Conservation (phyloP, 148 eudicot species). For the Persicaria maculosa region DNA sequence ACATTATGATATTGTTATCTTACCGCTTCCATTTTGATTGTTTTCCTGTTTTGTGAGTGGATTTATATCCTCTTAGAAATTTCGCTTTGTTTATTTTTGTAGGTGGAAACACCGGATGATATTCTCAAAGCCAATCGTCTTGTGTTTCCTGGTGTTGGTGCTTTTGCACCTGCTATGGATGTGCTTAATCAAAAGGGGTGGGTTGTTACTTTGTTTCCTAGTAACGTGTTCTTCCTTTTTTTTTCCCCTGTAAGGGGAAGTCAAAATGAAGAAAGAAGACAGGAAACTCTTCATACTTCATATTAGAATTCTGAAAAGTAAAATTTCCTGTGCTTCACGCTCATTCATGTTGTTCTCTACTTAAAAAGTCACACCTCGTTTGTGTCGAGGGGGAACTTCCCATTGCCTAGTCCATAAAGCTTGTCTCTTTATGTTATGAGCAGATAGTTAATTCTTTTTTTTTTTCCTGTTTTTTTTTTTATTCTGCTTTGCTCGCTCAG, state of each 20-base stretch:
- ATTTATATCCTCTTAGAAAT: background rate
- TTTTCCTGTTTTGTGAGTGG: background rate
- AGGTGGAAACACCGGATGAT: constrained; percentile 83
- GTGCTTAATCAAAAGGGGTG: constrained; percentile 71
- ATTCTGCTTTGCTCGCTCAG: constrained; percentile 27
- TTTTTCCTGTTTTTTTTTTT: background rate
- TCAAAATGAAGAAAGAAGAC: too few relatives aligned
- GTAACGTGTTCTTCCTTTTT: background rate
- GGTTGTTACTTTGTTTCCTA: constrained; percentile 15
- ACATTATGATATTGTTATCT: background rate
- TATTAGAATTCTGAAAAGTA: too few relatives aligned
- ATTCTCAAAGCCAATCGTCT: constrained; percentile 80
- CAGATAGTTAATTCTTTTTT: background rate
- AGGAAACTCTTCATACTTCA: too few relatives aligned
- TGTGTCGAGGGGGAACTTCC: background rate
- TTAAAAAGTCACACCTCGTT: background rate
- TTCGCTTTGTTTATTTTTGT: background rate
- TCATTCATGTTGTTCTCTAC: background rate
- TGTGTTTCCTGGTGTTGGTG: constrained; percentile 95
- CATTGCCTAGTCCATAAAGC: background rate
- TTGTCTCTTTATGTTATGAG: background rate
- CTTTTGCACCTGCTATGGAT: constrained; percentile 95
- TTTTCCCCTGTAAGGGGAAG: background rate
- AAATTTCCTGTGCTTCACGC: background rate
- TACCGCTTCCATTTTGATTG: background rate